phyloP scores from a whole-genome alignment of 768 basidiomycete genomes.

The Leccinum disarticulatum region DNA sequence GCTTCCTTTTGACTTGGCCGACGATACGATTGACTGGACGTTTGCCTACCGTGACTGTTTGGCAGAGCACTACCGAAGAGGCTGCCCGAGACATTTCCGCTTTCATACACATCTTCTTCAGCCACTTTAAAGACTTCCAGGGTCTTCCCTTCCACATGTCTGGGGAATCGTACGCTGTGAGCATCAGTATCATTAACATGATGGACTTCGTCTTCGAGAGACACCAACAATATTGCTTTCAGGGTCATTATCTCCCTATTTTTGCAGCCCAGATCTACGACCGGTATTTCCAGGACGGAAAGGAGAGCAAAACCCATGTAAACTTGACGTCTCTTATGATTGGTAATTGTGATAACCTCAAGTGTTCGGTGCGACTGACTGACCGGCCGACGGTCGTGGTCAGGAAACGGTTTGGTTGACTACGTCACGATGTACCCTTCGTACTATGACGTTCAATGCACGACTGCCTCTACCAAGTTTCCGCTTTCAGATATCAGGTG shows the following conservation, averaged over 20 bases:
- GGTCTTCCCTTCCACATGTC: constrained; percentile 63
- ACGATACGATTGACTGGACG: too few species aligned
- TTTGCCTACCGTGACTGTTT: too few species aligned
- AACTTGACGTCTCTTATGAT: constrained; percentile 33
- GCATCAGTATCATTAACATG: not conserved
- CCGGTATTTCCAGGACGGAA: too few species aligned
- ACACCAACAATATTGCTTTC: too few species aligned
- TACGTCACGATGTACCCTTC: constrained; percentile 38
- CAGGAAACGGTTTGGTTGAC: constrained; percentile 47
- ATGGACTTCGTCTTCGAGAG: constrained; percentile 29
- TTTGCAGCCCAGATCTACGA: constrained; percentile 29
- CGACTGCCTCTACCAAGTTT: constrained; percentile 41
- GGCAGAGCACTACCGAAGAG: constrained; percentile 44
- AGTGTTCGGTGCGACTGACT: not conserved
- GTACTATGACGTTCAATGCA: constrained; percentile 57
- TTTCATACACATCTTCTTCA: constrained; percentile 72
- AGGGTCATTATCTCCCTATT: constrained; percentile 42
- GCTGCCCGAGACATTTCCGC: constrained; percentile 70
- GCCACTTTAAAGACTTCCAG: constrained; percentile 69
- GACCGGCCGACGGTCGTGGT: not conserved
- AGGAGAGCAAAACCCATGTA: too few species aligned
- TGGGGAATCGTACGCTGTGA: constrained; percentile 55
- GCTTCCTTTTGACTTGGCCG: too few species aligned
- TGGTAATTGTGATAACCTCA: constrained; percentile 29
- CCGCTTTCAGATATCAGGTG: constrained; percentile 41